Conservation (phyloP, 495 filamentous ascomycete species). For the Aspergillus kassunensis region DNA sequence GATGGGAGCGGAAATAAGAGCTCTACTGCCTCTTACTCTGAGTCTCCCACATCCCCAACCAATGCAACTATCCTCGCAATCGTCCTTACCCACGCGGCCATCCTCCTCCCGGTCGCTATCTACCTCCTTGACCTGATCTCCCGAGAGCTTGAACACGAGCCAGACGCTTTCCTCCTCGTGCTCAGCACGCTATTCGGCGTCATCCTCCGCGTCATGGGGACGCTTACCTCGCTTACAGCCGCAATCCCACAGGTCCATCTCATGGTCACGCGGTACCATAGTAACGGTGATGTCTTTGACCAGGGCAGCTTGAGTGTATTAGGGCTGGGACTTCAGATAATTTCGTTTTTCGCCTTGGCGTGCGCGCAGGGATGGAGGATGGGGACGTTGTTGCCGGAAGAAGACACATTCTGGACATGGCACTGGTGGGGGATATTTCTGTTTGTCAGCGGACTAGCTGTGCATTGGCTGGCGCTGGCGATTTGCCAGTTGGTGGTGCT, state of each 20-base stretch:
- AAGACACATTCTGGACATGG: not conserved
- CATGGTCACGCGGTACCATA: not conserved
- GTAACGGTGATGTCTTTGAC: not conserved
- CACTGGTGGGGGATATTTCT: not conserved
- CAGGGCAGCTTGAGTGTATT: not conserved
- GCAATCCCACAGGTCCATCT: slow-evolving; percentile 2
- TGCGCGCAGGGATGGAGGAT: slow-evolving; percentile 5
- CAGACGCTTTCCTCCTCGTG: not conserved
- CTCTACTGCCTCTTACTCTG: not conserved
- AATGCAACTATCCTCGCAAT: not conserved
- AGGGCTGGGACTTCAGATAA: not conserved
- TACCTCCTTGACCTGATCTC: not conserved
- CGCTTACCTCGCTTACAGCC: not conserved
- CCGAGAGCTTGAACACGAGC: too few relatives aligned
- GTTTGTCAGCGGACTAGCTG: not conserved
- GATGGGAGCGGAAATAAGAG: not conserved
- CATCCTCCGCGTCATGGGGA: not conserved
- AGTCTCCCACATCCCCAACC: not conserved
- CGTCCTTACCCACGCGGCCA: not conserved
- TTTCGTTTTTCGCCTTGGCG: not conserved
- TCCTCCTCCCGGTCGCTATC: not conserved
- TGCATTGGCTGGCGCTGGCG: not conserved
- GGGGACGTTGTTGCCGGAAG: not conserved
- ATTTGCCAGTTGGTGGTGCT: slow-evolving; percentile 2
- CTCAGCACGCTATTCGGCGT: not conserved